Percentiles rank a stretch among this genome's conserved stretches.
phyloP scores from a whole-genome alignment of 345 rosid species.

The Populus simonii region DNA sequence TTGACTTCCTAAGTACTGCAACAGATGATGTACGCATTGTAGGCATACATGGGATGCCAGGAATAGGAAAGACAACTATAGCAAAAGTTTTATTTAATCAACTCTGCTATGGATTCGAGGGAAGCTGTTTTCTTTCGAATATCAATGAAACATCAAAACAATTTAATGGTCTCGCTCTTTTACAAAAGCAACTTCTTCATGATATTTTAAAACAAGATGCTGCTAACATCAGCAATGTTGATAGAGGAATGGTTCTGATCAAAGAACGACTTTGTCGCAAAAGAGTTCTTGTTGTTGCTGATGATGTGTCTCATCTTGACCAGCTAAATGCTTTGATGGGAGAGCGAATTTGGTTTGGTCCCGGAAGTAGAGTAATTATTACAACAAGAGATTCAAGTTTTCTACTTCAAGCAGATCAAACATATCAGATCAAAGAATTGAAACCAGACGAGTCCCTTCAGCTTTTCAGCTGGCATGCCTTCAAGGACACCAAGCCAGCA shows the following conservation, averaged over 20 bases:
- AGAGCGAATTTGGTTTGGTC: neutral
- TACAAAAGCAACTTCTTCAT: neutral
- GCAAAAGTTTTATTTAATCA: neutral
- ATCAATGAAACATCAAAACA: neutral
- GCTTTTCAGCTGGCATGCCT: conserved; percentile 13
- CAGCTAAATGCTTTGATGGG: neutral
- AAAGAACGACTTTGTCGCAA: neutral
- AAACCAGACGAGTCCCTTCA: neutral
- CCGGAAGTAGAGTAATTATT: conserved; percentile 17
- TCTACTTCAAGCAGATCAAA: neutral
- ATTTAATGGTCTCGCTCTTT: neutral
- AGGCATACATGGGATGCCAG: neutral
- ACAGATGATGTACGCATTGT: neutral
- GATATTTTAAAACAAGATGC: neutral
- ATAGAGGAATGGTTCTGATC: neutral
- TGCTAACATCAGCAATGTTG: neutral
- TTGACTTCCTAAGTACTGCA: conserved; percentile 5
- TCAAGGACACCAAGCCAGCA: neutral
- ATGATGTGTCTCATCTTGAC: neutral
- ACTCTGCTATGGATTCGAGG: neutral
- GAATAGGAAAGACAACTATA: neutral
- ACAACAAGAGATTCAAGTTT: neutral
- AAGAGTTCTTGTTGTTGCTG: conserved; percentile 11
- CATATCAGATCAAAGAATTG: neutral
- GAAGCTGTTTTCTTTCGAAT: neutral